Evolutionary conservation across 495 filamentous ascomycete species (phyloP).

Genomic region (Talaromyces liani): DNA sequence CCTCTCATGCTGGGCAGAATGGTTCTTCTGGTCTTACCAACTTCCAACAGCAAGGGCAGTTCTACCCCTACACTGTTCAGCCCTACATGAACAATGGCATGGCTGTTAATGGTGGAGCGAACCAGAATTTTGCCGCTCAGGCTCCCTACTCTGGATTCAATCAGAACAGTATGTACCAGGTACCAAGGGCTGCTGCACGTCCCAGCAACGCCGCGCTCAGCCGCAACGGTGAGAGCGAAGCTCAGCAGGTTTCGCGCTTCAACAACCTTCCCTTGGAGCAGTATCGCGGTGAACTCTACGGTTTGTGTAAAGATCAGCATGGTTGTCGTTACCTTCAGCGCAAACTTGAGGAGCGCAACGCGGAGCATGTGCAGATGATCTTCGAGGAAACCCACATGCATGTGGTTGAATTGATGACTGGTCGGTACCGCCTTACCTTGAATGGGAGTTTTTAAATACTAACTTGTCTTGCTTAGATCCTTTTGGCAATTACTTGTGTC

Average conservation of each 20-base stretch:
- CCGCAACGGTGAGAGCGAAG: slow-evolving; percentile 28
- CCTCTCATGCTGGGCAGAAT: slow-evolving; percentile 13
- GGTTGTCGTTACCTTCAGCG: slow-evolving; percentile 93
- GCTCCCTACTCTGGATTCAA: slow-evolving; percentile 21
- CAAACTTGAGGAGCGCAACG: slow-evolving; percentile 85
- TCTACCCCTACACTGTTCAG: slow-evolving; percentile 27
- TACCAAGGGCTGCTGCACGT: slow-evolving; percentile 22
- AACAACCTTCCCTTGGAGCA: slow-evolving; percentile 70
- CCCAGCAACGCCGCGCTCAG: slow-evolving; percentile 16
- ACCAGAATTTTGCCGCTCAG: slow-evolving; percentile 19
- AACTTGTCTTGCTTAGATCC: slow-evolving; percentile 52
- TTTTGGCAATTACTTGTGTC: slow-evolving; percentile 96
- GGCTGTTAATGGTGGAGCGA: slow-evolving; percentile 19
- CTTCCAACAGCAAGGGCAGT: slow-evolving; percentile 21
- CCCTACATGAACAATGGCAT: slow-evolving; percentile 22
- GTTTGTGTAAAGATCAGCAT: slow-evolving; percentile 92
- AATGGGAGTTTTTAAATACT: not conserved
- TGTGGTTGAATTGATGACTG: slow-evolving; percentile 93
- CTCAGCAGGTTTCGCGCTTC: slow-evolving; percentile 51
- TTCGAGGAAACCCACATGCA: slow-evolving; percentile 86
- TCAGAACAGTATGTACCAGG: slow-evolving; percentile 27
- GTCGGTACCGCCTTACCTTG: slow-evolving; percentile 26
- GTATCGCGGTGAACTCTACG: slow-evolving; percentile 73
- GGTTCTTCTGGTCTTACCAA: slow-evolving; percentile 14
- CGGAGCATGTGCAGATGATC: slow-evolving; percentile 81